Conservation (phyloP, 805 yeast genomes). For the Saturnispora diversa region DNA sequence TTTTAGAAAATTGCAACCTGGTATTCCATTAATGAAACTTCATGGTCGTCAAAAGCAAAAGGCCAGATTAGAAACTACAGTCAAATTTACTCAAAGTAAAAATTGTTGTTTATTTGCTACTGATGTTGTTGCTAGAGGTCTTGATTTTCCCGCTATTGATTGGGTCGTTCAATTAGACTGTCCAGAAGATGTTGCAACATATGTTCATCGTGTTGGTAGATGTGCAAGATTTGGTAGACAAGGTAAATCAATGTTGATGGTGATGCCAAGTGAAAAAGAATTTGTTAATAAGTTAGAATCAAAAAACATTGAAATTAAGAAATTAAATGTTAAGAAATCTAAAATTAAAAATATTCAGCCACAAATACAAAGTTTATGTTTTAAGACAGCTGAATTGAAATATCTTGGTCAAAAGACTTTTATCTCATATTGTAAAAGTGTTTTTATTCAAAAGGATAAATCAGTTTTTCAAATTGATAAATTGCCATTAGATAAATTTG, state of each 20-base stretch:
- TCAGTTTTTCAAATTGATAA: conserved; percentile 72
- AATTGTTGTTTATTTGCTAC: conserved; percentile 82
- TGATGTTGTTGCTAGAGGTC: conserved; percentile 86
- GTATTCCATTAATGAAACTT: conserved; percentile 75
- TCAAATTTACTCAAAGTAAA: conserved; percentile 68
- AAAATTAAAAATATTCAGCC: conserved; percentile 68
- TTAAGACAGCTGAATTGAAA: conserved; percentile 84
- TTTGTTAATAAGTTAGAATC: conserved; percentile 56
- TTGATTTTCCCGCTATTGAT: conserved; percentile 87
- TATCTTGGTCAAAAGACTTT: conserved; percentile 95
- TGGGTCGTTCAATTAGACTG: conserved; percentile 94
- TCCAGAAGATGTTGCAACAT: conserved; percentile 84
- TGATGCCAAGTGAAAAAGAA: conserved; percentile 77
- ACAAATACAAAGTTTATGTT: conserved; percentile 83
- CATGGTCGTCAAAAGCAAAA: conserved; percentile 89
- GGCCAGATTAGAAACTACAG: conserved; percentile 76
- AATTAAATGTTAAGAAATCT: conserved; percentile 65
- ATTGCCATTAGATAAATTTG: conserved; percentile 75
- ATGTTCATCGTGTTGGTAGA: conserved; percentile 87
- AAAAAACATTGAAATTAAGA: conserved; percentile 61
- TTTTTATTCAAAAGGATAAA: conserved; percentile 81
- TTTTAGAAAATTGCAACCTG: conserved; percentile 83
- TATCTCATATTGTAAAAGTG: conserved; percentile 79
- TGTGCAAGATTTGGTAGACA: conserved; percentile 79
- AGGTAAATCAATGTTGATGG: conserved; percentile 76